Conservation (phyloP, 768 basidiomycete species). For the Leccinum disarticulatum region DNA sequence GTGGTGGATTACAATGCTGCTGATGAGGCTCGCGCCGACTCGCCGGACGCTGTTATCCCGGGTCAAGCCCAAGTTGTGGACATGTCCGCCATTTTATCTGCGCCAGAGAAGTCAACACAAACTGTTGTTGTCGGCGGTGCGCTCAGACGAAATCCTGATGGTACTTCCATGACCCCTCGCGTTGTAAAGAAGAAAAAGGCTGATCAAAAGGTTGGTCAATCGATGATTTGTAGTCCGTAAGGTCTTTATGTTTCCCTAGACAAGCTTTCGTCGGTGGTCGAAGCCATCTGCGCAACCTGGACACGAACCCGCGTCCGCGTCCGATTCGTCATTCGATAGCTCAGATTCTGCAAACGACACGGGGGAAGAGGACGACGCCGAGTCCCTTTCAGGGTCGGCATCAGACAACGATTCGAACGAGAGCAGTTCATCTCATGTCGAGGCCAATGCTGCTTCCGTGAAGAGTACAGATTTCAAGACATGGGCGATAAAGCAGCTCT, state of each 20-base stretch:
- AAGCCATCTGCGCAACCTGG: slow-evolving; percentile 29
- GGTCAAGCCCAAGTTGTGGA: slow-evolving; percentile 18
- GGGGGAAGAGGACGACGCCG: slow-evolving; percentile 27
- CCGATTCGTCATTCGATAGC: slow-evolving; percentile 72
- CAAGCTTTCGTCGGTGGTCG: slow-evolving; percentile 54
- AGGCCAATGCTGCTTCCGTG: slow-evolving; percentile 21
- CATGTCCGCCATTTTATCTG: slow-evolving; percentile 8
- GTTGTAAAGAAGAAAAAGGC: slow-evolving; percentile 45
- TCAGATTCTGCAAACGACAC: slow-evolving; percentile 73
- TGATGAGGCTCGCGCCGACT: slow-evolving; percentile 14
- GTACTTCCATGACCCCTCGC: slow-evolving; percentile 50
- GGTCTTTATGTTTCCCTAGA: slow-evolving; percentile 25
- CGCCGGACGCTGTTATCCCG: neutral
- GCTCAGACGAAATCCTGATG: slow-evolving; percentile 64
- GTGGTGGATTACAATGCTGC: slow-evolving; percentile 25
- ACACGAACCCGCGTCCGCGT: slow-evolving; percentile 35
- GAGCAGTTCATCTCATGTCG: slow-evolving; percentile 16
- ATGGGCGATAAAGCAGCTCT: slow-evolving; percentile 85
- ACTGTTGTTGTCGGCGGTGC: slow-evolving; percentile 59
- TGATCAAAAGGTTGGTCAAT: slow-evolving; percentile 42
- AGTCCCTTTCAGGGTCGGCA: slow-evolving; percentile 8
- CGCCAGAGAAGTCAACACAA: slow-evolving; percentile 15
- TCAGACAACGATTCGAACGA: slow-evolving; percentile 23
- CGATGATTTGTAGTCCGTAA: slow-evolving; percentile 1
- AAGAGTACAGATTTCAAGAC: slow-evolving; percentile 72